Base-by-base conservation (phyloP, 2,329 filamentous ascomycete genomes). In the Fusarium annulatum region DNA sequence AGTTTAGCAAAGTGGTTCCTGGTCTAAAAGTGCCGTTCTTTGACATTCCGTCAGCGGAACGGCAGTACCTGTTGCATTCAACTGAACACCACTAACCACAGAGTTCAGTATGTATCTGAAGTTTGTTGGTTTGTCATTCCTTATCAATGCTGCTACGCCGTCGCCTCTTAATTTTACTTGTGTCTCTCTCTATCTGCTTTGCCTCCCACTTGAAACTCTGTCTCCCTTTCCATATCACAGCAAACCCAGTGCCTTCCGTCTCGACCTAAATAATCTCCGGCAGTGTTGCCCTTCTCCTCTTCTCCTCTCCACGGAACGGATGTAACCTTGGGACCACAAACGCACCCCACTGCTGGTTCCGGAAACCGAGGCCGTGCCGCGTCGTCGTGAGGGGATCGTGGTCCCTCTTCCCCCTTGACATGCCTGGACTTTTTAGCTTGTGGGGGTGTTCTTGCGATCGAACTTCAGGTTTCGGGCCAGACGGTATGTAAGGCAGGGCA, bases 311-410 rank as follows among this genome's bases (percentile, higher is more conserved):
- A 46, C 46, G 19, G 34, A 57, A 51, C 48, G 33, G 39, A 60
- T 76, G 72, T 69, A 72, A 72, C 72, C 39, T 41, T 70, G 26
- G 36, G 39, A 34, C 38, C 49, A 45, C 61, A 42, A 55, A 57
- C 75, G 75, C 75, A 77, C 75, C 73, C 75, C 75, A 77, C 71
- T 75, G 26, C 75, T 75, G 28, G 64, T 77, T 77, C 68, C 43
- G 75, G 75, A 67, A 75, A 76, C 51, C 46, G 66, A 73, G 45
- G 49, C 71, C 71, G 71, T 52, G 57, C 60, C 49, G 56, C 51
- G 39, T 63, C 65, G 46, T 39, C 48, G 61, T 69, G 61, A 61
- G 65, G 60, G 61, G 57, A 68, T 68, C 57, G 45, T 28, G 43
- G 58, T 30, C n/a, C 39, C 39, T n/a, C 26, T 28, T n/a, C 23